Base-by-base conservation (phyloP, 2,329 filamentous ascomycete genomes). In the Fusarium marasasianum region DNA sequence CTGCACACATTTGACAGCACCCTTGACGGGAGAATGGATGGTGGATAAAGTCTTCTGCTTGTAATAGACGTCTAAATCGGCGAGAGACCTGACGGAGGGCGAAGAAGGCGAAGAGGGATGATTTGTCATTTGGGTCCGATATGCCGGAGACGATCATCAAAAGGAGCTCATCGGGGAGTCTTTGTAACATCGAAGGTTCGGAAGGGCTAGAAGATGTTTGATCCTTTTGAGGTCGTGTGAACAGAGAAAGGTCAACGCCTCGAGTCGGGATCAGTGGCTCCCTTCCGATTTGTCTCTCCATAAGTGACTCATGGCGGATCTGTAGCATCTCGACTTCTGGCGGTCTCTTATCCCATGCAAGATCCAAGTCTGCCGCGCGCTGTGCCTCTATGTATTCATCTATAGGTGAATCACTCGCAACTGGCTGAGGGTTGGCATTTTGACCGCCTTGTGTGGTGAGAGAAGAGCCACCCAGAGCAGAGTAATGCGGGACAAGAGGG, bases 281-380 rank as follows among this genome's bases (percentile, higher is more conserved):
- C 2, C 31, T 24, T 24, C 22, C 31, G 5, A 51, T 20, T 14
- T 9, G 31, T 13, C 12, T 51, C 17, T 51, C 48, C 8, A 51
- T 51, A 20, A 35, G 22, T 7, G 48, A 51, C 1, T 35, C 48
- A 3, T 14, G 6, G 48, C 14, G 12, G 15, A 29, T 22, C 45
- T 47, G 6, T 1, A 6, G 20, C 31, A 11, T 51, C 8, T 15
- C 4, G 8, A 13, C 0, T 35, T 20, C 8, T 9, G 15, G 4
- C 11, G 29, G 3, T 18, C 6, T 8, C 8, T 3, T 10, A 13
- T n/a, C 11, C 22, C 22, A 50, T 10, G 5, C 10, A 11, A 6
- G 17, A 6, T 1, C 9, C 22, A 18, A 33, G 2, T 8, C 3
- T 6, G 12, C 22, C 22, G 7, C 22, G 5, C 29, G 29, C 18